Evolutionary conservation across 768 basidiomycete genomes (phyloP).

Genomic region (Macrocybe gigantea): DNA sequence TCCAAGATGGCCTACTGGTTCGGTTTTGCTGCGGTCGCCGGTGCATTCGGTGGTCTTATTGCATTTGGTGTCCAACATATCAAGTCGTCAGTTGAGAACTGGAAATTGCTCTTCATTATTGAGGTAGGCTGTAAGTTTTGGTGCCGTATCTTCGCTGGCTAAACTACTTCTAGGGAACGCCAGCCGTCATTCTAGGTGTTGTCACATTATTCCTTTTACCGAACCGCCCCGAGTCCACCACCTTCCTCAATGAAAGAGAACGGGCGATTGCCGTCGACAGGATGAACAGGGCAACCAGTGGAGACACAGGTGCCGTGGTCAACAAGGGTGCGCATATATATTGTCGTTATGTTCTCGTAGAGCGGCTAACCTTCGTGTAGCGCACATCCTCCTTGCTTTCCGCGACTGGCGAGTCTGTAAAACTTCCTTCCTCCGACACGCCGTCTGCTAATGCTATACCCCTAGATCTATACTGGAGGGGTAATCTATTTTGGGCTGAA

Average conservation of each 20-base stretch:
- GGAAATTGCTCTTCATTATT: slow-evolving; percentile 68
- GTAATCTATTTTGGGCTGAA: slow-evolving; percentile 78
- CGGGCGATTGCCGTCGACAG: slow-evolving; percentile 60
- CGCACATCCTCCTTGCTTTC: slow-evolving; percentile 58
- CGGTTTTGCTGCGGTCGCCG: slow-evolving; percentile 78
- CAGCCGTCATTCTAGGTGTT: slow-evolving; percentile 59
- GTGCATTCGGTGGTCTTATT: slow-evolving; percentile 81
- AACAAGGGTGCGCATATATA: slow-evolving; percentile 42
- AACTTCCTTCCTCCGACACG: neutral
- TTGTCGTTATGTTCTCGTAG: neutral
- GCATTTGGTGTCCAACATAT: slow-evolving; percentile 74
- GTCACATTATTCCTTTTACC: slow-evolving; percentile 52
- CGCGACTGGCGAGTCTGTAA: slow-evolving; percentile 62
- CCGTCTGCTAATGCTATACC: neutral
- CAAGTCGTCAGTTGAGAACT: slow-evolving; percentile 40
- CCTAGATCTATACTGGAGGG: slow-evolving; percentile 57
- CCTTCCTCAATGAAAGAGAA: slow-evolving; percentile 45
- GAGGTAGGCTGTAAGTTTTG: slow-evolving; percentile 37
- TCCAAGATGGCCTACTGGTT: slow-evolving; percentile 71
- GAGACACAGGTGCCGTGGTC: slow-evolving; percentile 58
- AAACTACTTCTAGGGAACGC: slow-evolving; percentile 44
- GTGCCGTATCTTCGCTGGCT: neutral
- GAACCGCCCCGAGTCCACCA: slow-evolving; percentile 66
- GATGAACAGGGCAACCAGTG: slow-evolving; percentile 60
- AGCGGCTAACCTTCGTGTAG: slow-evolving; percentile 14